Base-by-base conservation (phyloP, 371 early-diverging fungal genomes). In the Massospora cicadina region DNA sequence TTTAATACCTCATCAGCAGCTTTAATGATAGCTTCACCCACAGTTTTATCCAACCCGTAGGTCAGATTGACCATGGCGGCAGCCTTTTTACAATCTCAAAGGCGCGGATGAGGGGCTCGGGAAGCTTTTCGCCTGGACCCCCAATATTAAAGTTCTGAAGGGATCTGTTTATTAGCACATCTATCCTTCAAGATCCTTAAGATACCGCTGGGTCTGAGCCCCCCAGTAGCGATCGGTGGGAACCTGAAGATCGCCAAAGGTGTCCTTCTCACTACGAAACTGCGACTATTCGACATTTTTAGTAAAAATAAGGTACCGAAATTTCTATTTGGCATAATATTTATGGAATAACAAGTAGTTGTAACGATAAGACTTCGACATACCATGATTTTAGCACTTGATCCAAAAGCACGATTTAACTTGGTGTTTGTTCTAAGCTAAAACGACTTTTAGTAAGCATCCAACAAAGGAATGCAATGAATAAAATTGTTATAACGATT, bases 101-200 rank as follows among this genome's bases (percentile, higher is more conserved):
- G 27, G 95, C 95, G 69, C 81, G 81, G 75, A 97, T 87, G 58
- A 95, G 79, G 32, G 90, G 86, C 60, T 85, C 83, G 28, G 97
- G 97, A 89, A 97, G 95, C 65, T 89, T 87, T 66, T 95, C 97
- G 53, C 80, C 79, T 33, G 76, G 75, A 2, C 91, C 93, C 68
- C 93, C 93, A 75, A 97, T 97, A 69, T 95, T 84, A 76, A 97
- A 97, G 82, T 97, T 97, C 75, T 88, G 84, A 60, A 86, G 71
- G 64, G 89, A 83, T 72, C 90, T 81, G 71, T 69, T 26, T 54
- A 55, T 33, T 30, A 62, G 60, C 30, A 60, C 2, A 60, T 60
- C 25, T 3, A 28, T 60, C 27, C 21, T 10, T 60, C 2, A 60
- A 54, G 60, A 60, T 12, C 13, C 13, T 25, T 57, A n/a, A 54